Conservation (phyloP, 192 early-diverging fungal species). For the Gaertneriomyces sp. region DNA sequence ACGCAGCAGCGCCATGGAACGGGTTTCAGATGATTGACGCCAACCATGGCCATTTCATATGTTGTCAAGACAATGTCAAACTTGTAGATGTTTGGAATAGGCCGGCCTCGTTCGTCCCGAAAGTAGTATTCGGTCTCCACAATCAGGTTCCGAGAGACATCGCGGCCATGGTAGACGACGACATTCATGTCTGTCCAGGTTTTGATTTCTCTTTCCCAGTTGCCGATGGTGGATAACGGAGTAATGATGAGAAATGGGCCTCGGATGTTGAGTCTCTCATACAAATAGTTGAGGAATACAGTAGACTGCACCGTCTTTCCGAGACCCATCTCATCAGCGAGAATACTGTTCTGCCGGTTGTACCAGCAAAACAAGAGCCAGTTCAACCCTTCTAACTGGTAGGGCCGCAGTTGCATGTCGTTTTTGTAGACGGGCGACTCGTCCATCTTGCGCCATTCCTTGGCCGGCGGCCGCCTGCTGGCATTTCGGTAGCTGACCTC, state of each 20-base stretch:
- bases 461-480: conserved; percentile 40
- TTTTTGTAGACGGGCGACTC: conserved; percentile 68
- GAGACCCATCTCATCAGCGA: conserved; percentile 58
- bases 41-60: conserved; percentile 61
- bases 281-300: conserved; percentile 69
- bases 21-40: conserved; percentile 63
- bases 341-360: conserved; percentile 61
- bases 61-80: conserved; percentile 59
- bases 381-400: conserved; percentile 81
- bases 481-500: conserved; percentile 29
- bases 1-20: conserved; percentile 68
- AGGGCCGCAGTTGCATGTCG: conserved; percentile 65
- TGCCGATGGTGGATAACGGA: conserved; percentile 55
- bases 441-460: conserved; percentile 53
- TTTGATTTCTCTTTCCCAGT: conserved; percentile 71
- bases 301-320: conserved; percentile 78
- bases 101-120: conserved; percentile 40
- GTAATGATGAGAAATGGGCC: conserved; percentile 74
- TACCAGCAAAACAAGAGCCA: conserved; percentile 79
- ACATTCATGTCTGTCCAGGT: conserved; percentile 75
- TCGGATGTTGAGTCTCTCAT: conserved; percentile 53
- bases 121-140: conserved; percentile 81
- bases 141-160: conserved; percentile 65
- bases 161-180: conserved; percentile 70
- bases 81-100: conserved; percentile 44